These are phyloP conservation scores for Phlyctochytrium bullatum DNA, from an alignment of 192 early-diverging fungal species.

Conservation along the genomic window DNA sequence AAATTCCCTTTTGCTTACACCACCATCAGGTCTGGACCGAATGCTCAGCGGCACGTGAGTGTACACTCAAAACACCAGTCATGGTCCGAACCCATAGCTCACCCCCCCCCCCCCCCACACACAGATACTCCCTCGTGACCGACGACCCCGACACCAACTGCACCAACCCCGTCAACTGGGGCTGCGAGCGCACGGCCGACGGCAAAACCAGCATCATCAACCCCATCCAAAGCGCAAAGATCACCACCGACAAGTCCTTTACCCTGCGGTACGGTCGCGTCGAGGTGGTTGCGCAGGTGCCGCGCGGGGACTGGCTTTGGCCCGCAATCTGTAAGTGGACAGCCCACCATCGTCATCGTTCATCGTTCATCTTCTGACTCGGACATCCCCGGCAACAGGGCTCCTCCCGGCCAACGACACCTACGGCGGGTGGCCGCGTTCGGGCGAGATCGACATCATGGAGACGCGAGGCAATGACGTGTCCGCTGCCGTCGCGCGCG, in stretches of 20 bases:
- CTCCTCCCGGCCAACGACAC: conserved; percentile 52
- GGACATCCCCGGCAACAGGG: too few relatives aligned
- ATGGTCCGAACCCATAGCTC: conserved; percentile 4
- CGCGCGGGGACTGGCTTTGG: conserved; percentile 47
- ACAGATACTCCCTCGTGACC: background rate
- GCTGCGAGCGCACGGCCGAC: conserved; percentile 25
- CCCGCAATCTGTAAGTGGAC: too few relatives aligned
- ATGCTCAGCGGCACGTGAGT: conserved; percentile 41
- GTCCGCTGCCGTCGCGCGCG: too few relatives aligned
- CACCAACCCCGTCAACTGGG: conserved; percentile 28
- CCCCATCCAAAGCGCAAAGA: conserved; percentile 56
- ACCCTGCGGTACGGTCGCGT: conserved; percentile 57
- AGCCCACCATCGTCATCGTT: too few relatives aligned
- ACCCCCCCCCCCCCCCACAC: background rate
- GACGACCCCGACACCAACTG: conserved; percentile 9
- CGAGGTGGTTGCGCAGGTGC: conserved; percentile 55
- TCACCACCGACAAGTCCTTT: conserved; percentile 44
- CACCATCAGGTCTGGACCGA: too few relatives aligned
- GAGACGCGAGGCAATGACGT: conserved; percentile 58
- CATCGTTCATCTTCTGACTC: too few relatives aligned
- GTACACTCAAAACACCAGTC: conserved; percentile 9
- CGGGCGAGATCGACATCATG: conserved; percentile 60
- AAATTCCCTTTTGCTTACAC: too few relatives aligned
- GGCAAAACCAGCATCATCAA: conserved; percentile 49
- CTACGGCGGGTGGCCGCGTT: conserved; percentile 61